A percentile compares a stretch with the other conserved stretches of the same genome.
Evolutionary conservation across 495 filamentous ascomycete species (phyloP).

Genomic region (Aspergillus sclerotioniger): DNA sequence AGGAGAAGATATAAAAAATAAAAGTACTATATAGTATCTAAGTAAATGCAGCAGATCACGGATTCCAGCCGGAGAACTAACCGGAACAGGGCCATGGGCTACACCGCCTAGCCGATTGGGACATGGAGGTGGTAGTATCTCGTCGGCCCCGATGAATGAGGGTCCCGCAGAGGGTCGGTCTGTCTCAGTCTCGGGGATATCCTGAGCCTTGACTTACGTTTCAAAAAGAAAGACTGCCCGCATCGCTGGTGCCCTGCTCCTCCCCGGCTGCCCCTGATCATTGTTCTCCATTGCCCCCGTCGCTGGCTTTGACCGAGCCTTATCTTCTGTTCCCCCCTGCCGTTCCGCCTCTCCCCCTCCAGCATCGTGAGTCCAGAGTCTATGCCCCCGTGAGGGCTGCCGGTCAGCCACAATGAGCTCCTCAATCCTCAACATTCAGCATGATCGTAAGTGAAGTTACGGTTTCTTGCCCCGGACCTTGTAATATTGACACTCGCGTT

Average conservation of each 20-base stretch:
- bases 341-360: background rate
- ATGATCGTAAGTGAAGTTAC: slow-evolving; percentile 42
- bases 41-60: too few relatives aligned
- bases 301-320: background rate
- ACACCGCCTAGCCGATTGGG: too few relatives aligned
- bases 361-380: slow-evolving; percentile 8
- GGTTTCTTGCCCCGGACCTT: background rate
- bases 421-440: slow-evolving; percentile 52
- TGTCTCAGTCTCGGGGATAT: too few relatives aligned
- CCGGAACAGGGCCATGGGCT: too few relatives aligned
- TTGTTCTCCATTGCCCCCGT: background rate
- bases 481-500: background rate
- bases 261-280: background rate
- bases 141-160: too few relatives aligned
- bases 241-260: background rate
- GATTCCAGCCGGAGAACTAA: too few relatives aligned
- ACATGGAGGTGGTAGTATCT: too few relatives aligned
- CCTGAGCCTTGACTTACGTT: slow-evolving; percentile 19
- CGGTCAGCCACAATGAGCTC: slow-evolving; percentile 44
- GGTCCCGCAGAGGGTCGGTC: too few relatives aligned
- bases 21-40: too few relatives aligned
- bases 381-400: slow-evolving; percentile 33
- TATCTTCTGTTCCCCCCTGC: background rate
- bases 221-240: slow-evolving; percentile 21
- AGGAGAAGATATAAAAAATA: too few relatives aligned